Evolutionary conservation across 345 rosid genomes (phyloP), one percentile per base, ranked within the genome.

Genomic region (Sapria himalayana): DNA sequence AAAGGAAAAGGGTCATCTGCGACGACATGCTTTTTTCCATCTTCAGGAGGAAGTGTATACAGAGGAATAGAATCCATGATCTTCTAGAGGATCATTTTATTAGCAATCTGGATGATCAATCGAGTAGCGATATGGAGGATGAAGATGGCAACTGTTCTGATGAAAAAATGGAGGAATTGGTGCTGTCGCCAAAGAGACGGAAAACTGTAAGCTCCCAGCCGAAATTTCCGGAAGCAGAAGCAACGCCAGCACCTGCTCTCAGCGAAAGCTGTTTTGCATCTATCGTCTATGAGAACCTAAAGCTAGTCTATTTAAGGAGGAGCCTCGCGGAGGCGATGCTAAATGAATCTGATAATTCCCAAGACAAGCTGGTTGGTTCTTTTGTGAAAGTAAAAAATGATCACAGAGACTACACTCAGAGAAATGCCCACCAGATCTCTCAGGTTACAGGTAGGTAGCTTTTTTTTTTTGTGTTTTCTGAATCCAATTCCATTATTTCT

Each of bases 311-410:
- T 63, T 48, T 74, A 25, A 62, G 72, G 41, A 74, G 38, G 49
- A 55, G 72, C 65, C 58, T 74, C 25, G 44, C 70, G 29, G 31
- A 49, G 48, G 60, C 59, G 54, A 27, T 74, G 14, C 12, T 31
- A 39, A 57, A 54, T 46, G 64, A 67, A 27, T 33, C 41, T 4
- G 64, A 55, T 15, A 42, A 36, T 7, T 57, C 60, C 37, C 65
- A 34, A 39, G 53, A 33, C n/a, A 70, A 74, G 52, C 58, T 70
- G 22, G 48, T 67, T 29, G 78, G 74, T 49, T 51, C 70, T 56
- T 74, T 70, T 57, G 70, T 74, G 57, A 70, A 62, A 62, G 67
- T 74, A 21, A 74, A 53, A 59, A 55, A 45, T 42, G 61, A 45
- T 27, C 40, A 63, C 39, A 52, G 39, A 37, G 64, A 67, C 18